Base-by-base conservation (phyloP, 2,329 filamentous ascomycete species). In the Pseudocercospora eumusae region DNA sequence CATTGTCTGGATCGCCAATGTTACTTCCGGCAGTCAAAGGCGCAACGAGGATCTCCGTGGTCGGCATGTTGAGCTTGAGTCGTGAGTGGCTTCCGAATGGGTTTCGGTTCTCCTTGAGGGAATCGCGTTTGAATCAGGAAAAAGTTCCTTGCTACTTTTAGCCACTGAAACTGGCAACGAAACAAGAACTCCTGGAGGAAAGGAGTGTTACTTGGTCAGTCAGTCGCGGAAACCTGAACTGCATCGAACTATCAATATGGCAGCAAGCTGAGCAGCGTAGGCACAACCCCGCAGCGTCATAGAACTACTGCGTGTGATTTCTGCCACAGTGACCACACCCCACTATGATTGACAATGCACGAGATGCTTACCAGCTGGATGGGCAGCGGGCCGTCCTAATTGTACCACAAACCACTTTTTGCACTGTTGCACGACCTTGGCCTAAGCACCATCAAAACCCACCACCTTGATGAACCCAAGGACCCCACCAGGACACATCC, bases 21-120 rank as follows among this genome's bases (percentile, higher is more conserved):
- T 75, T 66, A n/a, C 70, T 62, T n/a, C 72, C 74, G 0, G 77
- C 55, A n/a, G 72, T 73, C 47, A 82, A 69, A 0, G 76, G 72
- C 4, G 80, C 54, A 56, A 71, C 70, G 13, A 71, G 75, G 57
- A 81, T 71, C 70, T 81, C 80, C 2, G 76, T 78, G 23, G 71
- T 74, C 36, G 71, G 68, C 72, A 75, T 74, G 25, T 23, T 68
- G 63, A 52, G 57, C 18, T 42, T 54, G 52, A 36, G 9, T 54
- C 52, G 52, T 23, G 28, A 33, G 52, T 33, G 28, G 52, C 52
- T 36, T 54, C 9, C n/a, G 23, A 45, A 45, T 31, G 20, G 45
- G 40, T 40, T 33, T 33, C n/a, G 52, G 9, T 36, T 33, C 52
- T 52, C 25, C 10, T 52, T 52, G 15, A 23, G 47, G 47, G 1